Evolutionary conservation across 148 eudicot species (phyloP).

Genomic region (Cornus suecica): DNA sequence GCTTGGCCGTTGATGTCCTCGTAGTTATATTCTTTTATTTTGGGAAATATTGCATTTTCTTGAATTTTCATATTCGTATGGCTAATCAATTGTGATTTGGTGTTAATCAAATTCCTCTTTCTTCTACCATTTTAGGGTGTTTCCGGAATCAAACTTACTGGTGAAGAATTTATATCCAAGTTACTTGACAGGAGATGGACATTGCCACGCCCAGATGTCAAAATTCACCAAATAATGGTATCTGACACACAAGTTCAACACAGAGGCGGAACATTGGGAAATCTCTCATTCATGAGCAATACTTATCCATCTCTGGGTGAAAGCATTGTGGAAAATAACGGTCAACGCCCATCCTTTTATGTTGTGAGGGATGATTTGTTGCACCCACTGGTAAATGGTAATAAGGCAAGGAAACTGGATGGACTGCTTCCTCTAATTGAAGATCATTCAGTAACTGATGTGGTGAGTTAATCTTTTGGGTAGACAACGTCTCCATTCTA

Average conservation of each 20-base stretch:
- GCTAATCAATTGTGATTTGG: neutral
- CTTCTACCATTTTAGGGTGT: constrained; percentile 28
- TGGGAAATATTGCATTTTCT: neutral
- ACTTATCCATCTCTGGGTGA: constrained; percentile 61
- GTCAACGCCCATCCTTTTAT: constrained; percentile 52
- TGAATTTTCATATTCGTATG: neutral
- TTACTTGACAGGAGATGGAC: constrained; percentile 77
- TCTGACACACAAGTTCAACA: constrained; percentile 19
- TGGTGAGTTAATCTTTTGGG: constrained; percentile 47
- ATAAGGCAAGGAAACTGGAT: constrained; percentile 91
- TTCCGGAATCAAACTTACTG: constrained; percentile 23
- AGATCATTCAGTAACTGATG: constrained; percentile 77
- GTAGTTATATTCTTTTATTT: neutral
- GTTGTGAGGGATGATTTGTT: constrained; percentile 89
- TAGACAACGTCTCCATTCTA: neutral
- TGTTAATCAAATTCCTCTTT: neutral
- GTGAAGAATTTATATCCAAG: constrained; percentile 40
- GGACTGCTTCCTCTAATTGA: constrained; percentile 79
- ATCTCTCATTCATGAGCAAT: constrained; percentile 45
- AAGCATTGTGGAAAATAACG: constrained; percentile 23
- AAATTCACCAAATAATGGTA: constrained; percentile 60
- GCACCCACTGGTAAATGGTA: constrained; percentile 92
- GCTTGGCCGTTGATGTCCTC: too few species aligned
- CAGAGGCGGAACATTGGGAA: constrained; percentile 28
- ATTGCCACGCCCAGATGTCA: constrained; percentile 64